These are phyloP conservation scores for Metarhizium sp. DNA, from an alignment of 2,329 filamentous ascomycete genomes.

Conservation along the genomic window DNA sequence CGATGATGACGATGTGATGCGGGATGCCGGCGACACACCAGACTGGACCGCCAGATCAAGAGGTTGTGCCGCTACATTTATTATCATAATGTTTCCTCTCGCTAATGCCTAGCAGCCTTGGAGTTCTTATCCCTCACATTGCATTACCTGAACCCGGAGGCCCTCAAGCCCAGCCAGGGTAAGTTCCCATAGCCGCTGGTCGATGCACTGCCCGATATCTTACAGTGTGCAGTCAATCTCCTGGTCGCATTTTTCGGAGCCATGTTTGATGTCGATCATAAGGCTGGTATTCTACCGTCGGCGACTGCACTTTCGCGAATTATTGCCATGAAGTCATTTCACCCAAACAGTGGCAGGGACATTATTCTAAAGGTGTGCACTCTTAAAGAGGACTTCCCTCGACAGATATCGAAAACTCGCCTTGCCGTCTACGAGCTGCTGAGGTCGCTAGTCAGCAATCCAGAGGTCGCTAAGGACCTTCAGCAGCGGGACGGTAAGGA, in stretches of 20 bases:
- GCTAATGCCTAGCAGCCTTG: constrained; percentile 29
- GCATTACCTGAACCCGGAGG: constrained; percentile 33
- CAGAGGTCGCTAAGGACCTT: constrained; percentile 33
- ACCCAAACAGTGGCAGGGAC: constrained; percentile 34
- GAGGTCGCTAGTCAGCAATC: constrained; percentile 31
- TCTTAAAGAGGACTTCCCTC: constrained; percentile 46
- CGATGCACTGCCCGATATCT: neutral
- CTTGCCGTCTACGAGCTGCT: constrained; percentile 43
- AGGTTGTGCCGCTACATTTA: constrained; percentile 19
- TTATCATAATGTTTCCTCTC: neutral
- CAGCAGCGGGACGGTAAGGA: constrained; percentile 32
- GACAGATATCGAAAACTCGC: constrained; percentile 42
- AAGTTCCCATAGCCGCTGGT: constrained; percentile 2
- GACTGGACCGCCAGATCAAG: constrained; percentile 45
- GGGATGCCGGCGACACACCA: constrained; percentile 31
- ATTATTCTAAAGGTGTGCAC: constrained; percentile 41
- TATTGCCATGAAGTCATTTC: constrained; percentile 40
- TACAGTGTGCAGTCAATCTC: constrained; percentile 27
- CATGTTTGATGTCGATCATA: constrained; percentile 50
- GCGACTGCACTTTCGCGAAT: constrained; percentile 42
- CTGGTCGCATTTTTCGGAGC: constrained; percentile 46
- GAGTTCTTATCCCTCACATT: constrained; percentile 48
- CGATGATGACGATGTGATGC: constrained; percentile 25
- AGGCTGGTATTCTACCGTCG: constrained; percentile 47
- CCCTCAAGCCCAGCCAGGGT: constrained; percentile 43